Evolutionary conservation across 208 protist genomes (phyloP), one percentile per base, ranked within the genome.

Genomic region (Trypanosoma scelopori): DNA sequence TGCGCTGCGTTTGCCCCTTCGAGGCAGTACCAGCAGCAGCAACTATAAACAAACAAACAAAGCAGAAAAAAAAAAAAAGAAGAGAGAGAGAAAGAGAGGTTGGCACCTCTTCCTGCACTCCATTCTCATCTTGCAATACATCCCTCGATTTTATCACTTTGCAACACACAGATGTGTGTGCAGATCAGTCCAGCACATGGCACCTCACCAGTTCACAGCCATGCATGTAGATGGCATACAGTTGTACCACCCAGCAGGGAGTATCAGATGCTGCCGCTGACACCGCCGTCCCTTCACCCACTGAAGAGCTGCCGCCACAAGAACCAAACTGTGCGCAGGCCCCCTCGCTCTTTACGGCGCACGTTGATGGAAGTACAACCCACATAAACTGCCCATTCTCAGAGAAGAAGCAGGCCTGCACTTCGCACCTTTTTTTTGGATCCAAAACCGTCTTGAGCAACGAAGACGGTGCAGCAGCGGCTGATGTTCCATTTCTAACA

Each of bases 361-460:
- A 42, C n/a, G 28, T 12, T 20, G 20, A 25, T 3, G 55, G 68
- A 35, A 62, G 48, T 42, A 74, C 51, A 55, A 74, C 69, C 60
- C 55, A 74, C 16, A 74, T 61, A 66, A 50, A 62, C 25, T 20
- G 60, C 25, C 48, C 61, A 74, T 63, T 32, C 11, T 68, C 35
- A 0, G 69, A 67, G 39, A 74, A 74, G 37, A 74, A 74, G 41
- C 69, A 74, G 2, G 25, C 49, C 16, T 59, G 47, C 23, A 50
- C 5, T 27, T 28, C 41, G 41, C 3, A 6, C n/a, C 25, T 16
- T 37, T 43, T 49, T 65, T 55, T 71, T 47, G 22, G 22, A 13
- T 42, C 58, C 43, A 51, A 28, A 60, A 5, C 52, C 25, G 18
- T 53, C 46, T 11, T 32, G 41, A 32, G 32, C 27, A 55, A 22